These are phyloP conservation scores for Chloridella minuta DNA, from an alignment of 352 stramenopile species.

Conservation along the genomic window DNA sequence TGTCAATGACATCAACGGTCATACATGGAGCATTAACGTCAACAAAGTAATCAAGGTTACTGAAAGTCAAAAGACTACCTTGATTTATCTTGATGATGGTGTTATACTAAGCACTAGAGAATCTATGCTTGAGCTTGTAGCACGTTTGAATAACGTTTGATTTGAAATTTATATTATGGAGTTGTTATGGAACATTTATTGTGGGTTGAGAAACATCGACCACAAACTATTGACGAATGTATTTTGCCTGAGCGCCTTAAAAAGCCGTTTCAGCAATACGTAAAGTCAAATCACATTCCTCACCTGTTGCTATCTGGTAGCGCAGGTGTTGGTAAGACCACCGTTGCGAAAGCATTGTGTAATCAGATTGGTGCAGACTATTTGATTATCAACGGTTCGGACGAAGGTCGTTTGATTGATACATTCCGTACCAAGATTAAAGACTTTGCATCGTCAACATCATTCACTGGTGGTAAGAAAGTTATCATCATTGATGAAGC, in stretches of 20 bases:
- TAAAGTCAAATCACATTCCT: too few species aligned
- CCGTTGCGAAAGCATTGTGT: neutral
- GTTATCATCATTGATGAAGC: neutral
- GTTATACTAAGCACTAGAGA: too few species aligned
- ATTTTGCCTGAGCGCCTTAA: neutral
- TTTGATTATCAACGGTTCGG: neutral
- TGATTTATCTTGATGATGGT: too few species aligned
- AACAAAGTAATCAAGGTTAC: too few species aligned
- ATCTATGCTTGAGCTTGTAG: too few species aligned
- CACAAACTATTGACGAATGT: neutral
- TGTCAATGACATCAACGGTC: too few species aligned
- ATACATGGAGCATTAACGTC: too few species aligned
- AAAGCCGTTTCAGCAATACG: neutral
- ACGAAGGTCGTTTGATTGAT: neutral
- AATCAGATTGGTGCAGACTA: neutral
- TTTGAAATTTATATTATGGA: too few species aligned
- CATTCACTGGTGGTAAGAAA: neutral
- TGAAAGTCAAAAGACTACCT: too few species aligned
- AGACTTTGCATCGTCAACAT: neutral
- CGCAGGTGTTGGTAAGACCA: neutral
- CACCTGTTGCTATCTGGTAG: neutral
- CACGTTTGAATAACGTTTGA: too few species aligned
- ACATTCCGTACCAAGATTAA: neutral
- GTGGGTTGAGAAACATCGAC: neutral
- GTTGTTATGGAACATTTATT: too few species aligned